A percentile compares a stretch with the other conserved stretches of the same genome.
phyloP scores from a whole-genome alignment of 2,329 filamentous ascomycete species.

The Exserohilum turcica region DNA sequence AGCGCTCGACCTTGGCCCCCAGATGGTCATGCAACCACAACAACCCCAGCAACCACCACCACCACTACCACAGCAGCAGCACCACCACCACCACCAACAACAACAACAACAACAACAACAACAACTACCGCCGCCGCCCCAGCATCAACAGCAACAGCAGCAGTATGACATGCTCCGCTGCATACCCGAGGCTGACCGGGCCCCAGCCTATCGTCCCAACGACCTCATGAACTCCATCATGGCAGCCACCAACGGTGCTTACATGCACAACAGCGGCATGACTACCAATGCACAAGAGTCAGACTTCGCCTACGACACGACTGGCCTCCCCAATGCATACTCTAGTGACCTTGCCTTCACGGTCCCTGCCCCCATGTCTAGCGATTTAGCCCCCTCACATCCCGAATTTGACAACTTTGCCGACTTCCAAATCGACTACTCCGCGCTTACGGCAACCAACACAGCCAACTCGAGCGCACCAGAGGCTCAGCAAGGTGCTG shows the following conservation, averaged over 20 bases:
- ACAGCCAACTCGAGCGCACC: constrained; percentile 28
- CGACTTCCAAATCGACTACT: constrained; percentile 37
- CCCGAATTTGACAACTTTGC: constrained; percentile 32
- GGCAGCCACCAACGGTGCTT: constrained; percentile 43
- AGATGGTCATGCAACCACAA: constrained; percentile 40
- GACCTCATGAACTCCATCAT: constrained; percentile 47
- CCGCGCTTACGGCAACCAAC: constrained; percentile 29
- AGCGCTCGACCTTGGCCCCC: constrained; percentile 37
- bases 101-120: constrained; percentile 37
- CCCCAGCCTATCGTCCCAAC: constrained; percentile 34
- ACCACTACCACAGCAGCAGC: constrained; percentile 38
- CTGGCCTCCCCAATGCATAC: constrained; percentile 27
- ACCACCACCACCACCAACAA: constrained; percentile 19
- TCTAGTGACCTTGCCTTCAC: constrained; percentile 33
- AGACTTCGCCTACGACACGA: constrained; percentile 32
- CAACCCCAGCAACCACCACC: constrained; percentile 22
- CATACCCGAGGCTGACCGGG: constrained; percentile 41
- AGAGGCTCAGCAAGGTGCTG: constrained; percentile 39
- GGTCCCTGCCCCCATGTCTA: constrained; percentile 28
- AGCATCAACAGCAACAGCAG: constrained; percentile 34
- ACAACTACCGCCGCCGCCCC: constrained; percentile 25
- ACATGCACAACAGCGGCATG: constrained; percentile 37
- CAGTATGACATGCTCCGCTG: constrained; percentile 44
- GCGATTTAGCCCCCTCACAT: constrained; percentile 27
- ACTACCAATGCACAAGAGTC: constrained; percentile 32